Evolutionary conservation across 805 yeast species (phyloP).

Genomic region (Wickerhamomyces queroliae): DNA sequence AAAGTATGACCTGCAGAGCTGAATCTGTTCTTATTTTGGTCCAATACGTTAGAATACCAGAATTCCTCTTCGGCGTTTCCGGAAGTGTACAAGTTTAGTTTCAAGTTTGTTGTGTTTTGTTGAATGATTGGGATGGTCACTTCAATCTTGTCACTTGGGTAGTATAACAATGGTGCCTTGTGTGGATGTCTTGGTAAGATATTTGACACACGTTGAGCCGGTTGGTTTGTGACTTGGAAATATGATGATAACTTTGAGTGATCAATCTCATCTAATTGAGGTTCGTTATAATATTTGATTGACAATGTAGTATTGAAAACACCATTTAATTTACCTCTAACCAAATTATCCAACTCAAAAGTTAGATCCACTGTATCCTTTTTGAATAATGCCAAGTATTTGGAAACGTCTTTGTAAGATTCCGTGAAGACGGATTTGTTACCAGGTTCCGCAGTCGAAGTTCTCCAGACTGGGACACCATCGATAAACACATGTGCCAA

Average conservation of each 20-base stretch:
- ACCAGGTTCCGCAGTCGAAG: slow-evolving; percentile 79
- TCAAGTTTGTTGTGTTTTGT: slow-evolving; percentile 45
- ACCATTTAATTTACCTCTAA: slow-evolving; percentile 53
- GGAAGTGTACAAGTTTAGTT: slow-evolving; percentile 54
- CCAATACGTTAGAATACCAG: slow-evolving; percentile 66
- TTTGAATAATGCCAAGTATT: slow-evolving; percentile 45
- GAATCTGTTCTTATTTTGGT: slow-evolving; percentile 37
- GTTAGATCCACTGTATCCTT: slow-evolving; percentile 32
- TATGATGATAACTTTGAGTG: slow-evolving; percentile 8
- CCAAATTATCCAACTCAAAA: slow-evolving; percentile 61
- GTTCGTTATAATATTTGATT: slow-evolving; percentile 43
- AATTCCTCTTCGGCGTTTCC: slow-evolving; percentile 82
- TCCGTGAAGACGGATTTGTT: slow-evolving; percentile 40
- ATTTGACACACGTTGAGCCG: slow-evolving; percentile 14
- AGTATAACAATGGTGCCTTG: slow-evolving; percentile 39
- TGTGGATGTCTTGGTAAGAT: slow-evolving; percentile 13
- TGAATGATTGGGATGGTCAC: slow-evolving; percentile 40
- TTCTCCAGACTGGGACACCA: slow-evolving; percentile 74
- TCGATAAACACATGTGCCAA: slow-evolving; percentile 56
- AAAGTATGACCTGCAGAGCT: slow-evolving; percentile 32
- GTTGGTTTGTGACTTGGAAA: slow-evolving; percentile 16
- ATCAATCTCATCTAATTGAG: slow-evolving; percentile 14
- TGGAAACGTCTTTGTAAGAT: slow-evolving; percentile 59
- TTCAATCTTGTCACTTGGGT: slow-evolving; percentile 34
- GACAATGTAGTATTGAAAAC: slow-evolving; percentile 46